phyloP scores from a whole-genome alignment of 257 asterid genomes.

The Scutellaria barbata region DNA sequence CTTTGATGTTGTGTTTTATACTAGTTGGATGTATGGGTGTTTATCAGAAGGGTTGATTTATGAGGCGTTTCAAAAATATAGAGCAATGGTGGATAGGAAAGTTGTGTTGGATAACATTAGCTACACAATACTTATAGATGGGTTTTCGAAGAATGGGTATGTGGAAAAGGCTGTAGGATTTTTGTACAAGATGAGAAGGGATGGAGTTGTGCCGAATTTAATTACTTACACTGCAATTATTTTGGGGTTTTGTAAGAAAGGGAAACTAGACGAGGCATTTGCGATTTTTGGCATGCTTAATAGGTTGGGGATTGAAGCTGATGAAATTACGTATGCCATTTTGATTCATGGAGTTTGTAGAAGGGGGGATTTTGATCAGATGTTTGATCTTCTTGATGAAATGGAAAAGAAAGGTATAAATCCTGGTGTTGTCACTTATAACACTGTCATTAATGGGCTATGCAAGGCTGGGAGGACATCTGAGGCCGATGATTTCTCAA shows the following conservation, averaged over 20 bases:
- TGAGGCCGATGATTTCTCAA: slow-evolving; percentile 72
- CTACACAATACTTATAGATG: slow-evolving; percentile 78
- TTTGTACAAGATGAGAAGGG: slow-evolving; percentile 69
- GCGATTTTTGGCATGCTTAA: slow-evolving; percentile 59
- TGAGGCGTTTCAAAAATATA: slow-evolving; percentile 58
- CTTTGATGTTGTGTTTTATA: slow-evolving; percentile 72
- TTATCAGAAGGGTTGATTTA: slow-evolving; percentile 55
- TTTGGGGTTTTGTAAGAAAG: slow-evolving; percentile 80
- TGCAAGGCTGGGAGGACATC: slow-evolving; percentile 76
- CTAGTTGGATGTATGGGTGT: slow-evolving; percentile 69
- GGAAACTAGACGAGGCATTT: slow-evolving; percentile 75
- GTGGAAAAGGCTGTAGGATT: slow-evolving; percentile 86
- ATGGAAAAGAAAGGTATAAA: slow-evolving; percentile 69
- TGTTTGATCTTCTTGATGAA: slow-evolving; percentile 62
- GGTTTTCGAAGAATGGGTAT: slow-evolving; percentile 73
- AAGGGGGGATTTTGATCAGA: slow-evolving; percentile 59
- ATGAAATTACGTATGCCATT: slow-evolving; percentile 74
- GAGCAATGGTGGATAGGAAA: slow-evolving; percentile 52
- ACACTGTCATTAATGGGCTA: slow-evolving; percentile 77
- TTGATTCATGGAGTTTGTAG: slow-evolving; percentile 76
- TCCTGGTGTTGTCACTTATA: slow-evolving; percentile 70
- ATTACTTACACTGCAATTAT: slow-evolving; percentile 74
- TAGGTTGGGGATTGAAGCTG: slow-evolving; percentile 58
- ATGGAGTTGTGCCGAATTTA: slow-evolving; percentile 68
- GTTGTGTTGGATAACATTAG: slow-evolving; percentile 59